A percentile compares a stretch with the other conserved stretches of the same genome.
Evolutionary conservation across 441 rosid species (phyloP).

Genomic region (Melastoma candidum): DNA sequence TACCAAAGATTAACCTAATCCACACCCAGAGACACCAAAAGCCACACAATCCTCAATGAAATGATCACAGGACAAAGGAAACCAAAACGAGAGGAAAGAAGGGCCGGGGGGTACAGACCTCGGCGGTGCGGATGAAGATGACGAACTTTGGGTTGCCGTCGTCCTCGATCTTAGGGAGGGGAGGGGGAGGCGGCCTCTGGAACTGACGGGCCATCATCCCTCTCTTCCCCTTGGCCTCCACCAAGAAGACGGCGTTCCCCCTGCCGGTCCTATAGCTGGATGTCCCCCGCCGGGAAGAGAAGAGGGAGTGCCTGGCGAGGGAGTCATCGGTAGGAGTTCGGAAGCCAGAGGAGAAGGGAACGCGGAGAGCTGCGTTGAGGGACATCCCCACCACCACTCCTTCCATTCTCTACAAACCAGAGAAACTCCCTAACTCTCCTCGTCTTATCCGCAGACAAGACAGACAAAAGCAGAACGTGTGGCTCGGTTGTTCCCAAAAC

Average conservation of each 20-base stretch:
- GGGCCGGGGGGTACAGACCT: constrained; percentile 35
- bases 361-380: constrained; percentile 51
- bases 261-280: constrained; percentile 7
- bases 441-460: too few species aligned
- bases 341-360: constrained; percentile 39
- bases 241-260: constrained; percentile 28
- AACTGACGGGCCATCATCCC: constrained; percentile 74
- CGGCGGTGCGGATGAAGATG: constrained; percentile 79
- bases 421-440: too few species aligned
- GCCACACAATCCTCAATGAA: not conserved
- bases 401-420: not conserved
- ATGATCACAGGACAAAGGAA: not conserved
- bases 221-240: constrained; percentile 74
- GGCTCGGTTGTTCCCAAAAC: too few species aligned
- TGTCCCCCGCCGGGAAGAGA: constrained; percentile 29
- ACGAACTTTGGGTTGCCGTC: constrained; percentile 88
- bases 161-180: constrained; percentile 84
- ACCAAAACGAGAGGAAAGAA: not conserved
- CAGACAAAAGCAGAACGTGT: too few species aligned
- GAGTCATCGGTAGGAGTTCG: constrained; percentile 32
- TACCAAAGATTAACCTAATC: constrained; percentile 81
- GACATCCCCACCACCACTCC: constrained; percentile 67
- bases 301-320: constrained; percentile 42
- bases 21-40: constrained; percentile 4
- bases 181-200: constrained; percentile 49